Evolutionary conservation across 2,329 filamentous ascomycete species (phyloP), one percentile per base, ranked within the genome.

Genomic region (Pseudogymnoascus sp.): DNA sequence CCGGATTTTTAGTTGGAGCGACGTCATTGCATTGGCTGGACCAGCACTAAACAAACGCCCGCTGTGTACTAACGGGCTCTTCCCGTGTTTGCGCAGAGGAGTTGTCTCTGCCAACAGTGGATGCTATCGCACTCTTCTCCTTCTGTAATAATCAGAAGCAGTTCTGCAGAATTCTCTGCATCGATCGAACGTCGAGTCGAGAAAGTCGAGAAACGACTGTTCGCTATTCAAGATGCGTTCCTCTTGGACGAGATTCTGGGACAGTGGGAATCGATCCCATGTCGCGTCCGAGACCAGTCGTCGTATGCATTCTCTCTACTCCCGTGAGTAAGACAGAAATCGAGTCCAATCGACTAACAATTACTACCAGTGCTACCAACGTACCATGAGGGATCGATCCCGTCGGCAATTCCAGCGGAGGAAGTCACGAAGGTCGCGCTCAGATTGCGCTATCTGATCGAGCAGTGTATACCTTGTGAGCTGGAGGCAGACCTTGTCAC

Each of bases 371-470:
- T 92, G 12, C 82, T 92, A 2, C 87, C 88, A 1, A 78, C 77
- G 12, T 81, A 86, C 66, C 78, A 79, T 66, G 78, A 84, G 66
- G 80, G 82, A 11, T 72, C 78, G 1, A 75, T 86, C 43, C 74
- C 84, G 41, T 86, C 89, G 9, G 85, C 88, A 28, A 85, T 93
- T 35, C 83, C 90, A 1, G 80, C 92, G 11, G 79, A 82, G 63
- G 88, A 94, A 68, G 92, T 97, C 64, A 97, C 93, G 64, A 92
- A 92, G 72, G 81, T 95, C 61, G 93, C 92, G 25, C 82, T 99
- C 14, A 90, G 91, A 62, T 79, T 99, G 65, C 95, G 93, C 69
- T 91, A 95, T 71, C 85, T 96, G 67, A 86, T 99, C 68, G 91
- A 96, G 74, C 84, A 91, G 72, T 87, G 91, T 61, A 84, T 99